Base-by-base conservation (phyloP, 345 rosid genomes). In the Corchorus olitorius region DNA sequence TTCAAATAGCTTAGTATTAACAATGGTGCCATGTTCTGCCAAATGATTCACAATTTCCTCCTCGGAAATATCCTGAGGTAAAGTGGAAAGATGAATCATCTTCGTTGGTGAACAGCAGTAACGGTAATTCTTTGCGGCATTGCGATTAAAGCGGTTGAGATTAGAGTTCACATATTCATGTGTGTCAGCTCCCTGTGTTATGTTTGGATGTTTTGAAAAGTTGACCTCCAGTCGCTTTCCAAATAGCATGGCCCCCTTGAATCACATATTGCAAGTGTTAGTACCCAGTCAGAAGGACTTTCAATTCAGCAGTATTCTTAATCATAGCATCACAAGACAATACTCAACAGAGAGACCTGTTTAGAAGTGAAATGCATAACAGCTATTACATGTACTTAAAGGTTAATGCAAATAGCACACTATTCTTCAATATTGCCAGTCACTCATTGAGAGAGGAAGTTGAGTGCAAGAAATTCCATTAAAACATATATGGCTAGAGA, bases 101-200 rank as follows among this genome's bases (percentile, higher is more conserved):
- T 91, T 96, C 48, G 98, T 96, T 3, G 99, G 99, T 5, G 98
- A 93, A 84, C 99, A 96, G 85, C 99, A 96, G 80, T 96, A 93
- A 49, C 97, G 93, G 77, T 93, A 96, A 78, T 96, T 93, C 89
- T 96, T 96, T 5, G 95, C 97, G 37, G 99, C 98, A 65, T 93
- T 91, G 52, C 98, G 99, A 83, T 92, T 91, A 87, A 96, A 93
- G 71, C 98, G 98, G 80, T 95, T 95, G 73, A 95, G 94, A 83
- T 88, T 93, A 0, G 99, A 95, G 84, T 88, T 90, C 37, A 78
- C 72, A 65, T 90, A 95, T 76, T 95, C 98, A 12, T 82, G 99
- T 0, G 97, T 88, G 72, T 96, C 99, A 6, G 93, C 86, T 62
- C 97, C 98, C 79, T 92, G 98, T 70, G 94, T 92, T 84, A 96